Percentiles rank a stretch among this genome's conserved stretches.
These are phyloP conservation scores for Colletotrichum chlorophyti DNA, from an alignment of 2,329 filamentous ascomycete genomes.

Conservation along the genomic window DNA sequence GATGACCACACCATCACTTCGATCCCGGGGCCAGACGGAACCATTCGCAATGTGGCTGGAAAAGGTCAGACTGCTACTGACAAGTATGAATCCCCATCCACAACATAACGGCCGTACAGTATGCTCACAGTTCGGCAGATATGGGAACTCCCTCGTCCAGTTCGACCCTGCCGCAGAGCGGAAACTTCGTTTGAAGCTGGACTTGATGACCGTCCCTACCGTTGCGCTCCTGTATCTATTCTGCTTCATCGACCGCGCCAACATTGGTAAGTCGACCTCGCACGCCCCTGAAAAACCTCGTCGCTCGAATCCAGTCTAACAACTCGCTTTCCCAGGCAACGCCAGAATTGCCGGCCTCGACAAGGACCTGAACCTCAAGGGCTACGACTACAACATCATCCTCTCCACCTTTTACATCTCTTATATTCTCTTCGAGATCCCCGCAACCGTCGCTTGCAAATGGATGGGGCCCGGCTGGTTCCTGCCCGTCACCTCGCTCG, in stretches of 20 bases:
- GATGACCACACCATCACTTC: constrained; percentile 24
- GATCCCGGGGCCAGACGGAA: constrained; percentile 7
- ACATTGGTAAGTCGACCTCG: constrained; percentile 61
- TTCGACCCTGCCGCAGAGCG: constrained; percentile 65
- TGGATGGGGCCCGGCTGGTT: constrained; percentile 76
- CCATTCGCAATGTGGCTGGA: constrained; percentile 42
- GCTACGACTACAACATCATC: constrained; percentile 73
- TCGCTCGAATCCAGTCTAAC: neutral
- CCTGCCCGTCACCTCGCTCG: constrained; percentile 66
- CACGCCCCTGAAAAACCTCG: neutral
- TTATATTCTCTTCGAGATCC: constrained; percentile 77
- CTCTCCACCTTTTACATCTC: constrained; percentile 75
- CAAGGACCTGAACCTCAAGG: constrained; percentile 62
- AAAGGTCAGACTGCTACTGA: constrained; percentile 54
- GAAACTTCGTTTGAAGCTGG: constrained; percentile 68
- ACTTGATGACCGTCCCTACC: constrained; percentile 69
- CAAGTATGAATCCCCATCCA: constrained; percentile 38
- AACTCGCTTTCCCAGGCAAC: constrained; percentile 58
- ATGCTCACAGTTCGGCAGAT: constrained; percentile 37
- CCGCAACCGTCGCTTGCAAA: constrained; percentile 73
- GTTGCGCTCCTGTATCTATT: constrained; percentile 73
- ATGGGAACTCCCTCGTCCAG: constrained; percentile 56
- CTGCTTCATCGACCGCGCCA: constrained; percentile 78
- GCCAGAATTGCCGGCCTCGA: constrained; percentile 71
- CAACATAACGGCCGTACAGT: neutral